Percentiles rank a stretch among this genome's conserved stretches.
phyloP scores from a whole-genome alignment of 2,329 filamentous ascomycete species.

The Penicillium glabrum region DNA sequence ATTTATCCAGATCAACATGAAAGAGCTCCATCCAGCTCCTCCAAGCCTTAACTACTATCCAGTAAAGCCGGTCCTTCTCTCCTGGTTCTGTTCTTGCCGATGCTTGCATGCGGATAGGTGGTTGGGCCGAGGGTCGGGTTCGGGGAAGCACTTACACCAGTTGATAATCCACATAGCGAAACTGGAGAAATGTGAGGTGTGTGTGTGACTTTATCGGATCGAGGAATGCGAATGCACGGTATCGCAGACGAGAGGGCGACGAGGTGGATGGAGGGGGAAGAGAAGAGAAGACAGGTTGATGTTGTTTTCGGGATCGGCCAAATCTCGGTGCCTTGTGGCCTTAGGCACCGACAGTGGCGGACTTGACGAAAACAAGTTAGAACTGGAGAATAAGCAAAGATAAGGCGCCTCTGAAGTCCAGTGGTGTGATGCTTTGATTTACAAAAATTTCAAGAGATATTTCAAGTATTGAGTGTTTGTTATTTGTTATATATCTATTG shows the following conservation, averaged over 20 bases:
- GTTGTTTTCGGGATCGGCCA: slow-evolving; percentile 27
- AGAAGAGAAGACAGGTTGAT: slow-evolving; percentile 32
- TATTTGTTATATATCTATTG: slow-evolving; percentile 4
- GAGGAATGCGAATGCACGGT: slow-evolving; percentile 6
- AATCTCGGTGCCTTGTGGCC: slow-evolving; percentile 20
- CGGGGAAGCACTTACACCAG: slow-evolving; percentile 69
- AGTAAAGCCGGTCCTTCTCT: neutral
- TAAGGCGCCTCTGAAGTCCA: neutral
- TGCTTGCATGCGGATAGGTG: slow-evolving; percentile 5
- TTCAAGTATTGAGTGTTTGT: neutral
- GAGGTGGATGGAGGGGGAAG: slow-evolving; percentile 24
- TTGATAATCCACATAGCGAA: slow-evolving; percentile 83
- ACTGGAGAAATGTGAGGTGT: slow-evolving; percentile 4
- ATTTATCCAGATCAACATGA: neutral
- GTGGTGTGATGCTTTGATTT: neutral
- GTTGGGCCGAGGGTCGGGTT: slow-evolving; percentile 8
- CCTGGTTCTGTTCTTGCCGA: neutral
- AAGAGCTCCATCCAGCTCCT: neutral
- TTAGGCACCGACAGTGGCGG: slow-evolving; percentile 14
- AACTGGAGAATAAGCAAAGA: neutral
- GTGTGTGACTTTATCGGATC: neutral
- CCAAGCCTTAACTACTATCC: neutral
- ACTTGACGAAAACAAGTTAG: slow-evolving; percentile 3
- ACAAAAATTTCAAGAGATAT: neutral
- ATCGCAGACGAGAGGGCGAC: slow-evolving; percentile 14